Conservation (phyloP, 352 stramenopile genomes). For the Globisporangium camurandrum region DNA sequence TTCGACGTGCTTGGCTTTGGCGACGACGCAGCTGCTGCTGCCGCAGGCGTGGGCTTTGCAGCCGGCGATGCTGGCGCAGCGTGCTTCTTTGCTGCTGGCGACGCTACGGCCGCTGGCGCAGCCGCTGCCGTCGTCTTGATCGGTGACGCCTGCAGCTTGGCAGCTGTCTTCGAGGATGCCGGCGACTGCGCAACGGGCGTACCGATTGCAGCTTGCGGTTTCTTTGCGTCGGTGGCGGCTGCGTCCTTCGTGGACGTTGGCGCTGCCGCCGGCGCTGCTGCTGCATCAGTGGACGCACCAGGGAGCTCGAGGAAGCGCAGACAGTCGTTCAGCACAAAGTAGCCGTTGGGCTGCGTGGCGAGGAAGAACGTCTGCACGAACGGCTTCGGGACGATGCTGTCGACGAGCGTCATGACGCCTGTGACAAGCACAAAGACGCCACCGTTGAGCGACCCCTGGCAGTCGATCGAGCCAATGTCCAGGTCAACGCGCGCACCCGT, state of each 20-base stretch:
- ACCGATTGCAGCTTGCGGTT: slow-evolving; percentile 28
- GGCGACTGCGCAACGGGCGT: slow-evolving; percentile 23
- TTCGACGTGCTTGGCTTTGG: slow-evolving; percentile 12
- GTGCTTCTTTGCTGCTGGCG: slow-evolving; percentile 9
- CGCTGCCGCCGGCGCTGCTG: not conserved
- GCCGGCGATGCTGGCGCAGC: slow-evolving; percentile 21
- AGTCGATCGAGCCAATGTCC: slow-evolving; percentile 81
- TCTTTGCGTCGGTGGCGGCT: slow-evolving; percentile 3
- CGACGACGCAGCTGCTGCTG: slow-evolving; percentile 8
- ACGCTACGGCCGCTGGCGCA: slow-evolving; percentile 16
- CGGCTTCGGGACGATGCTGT: slow-evolving; percentile 40
- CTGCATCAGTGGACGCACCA: slow-evolving; percentile 7
- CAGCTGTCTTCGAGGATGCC: slow-evolving; percentile 21
- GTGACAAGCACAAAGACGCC: slow-evolving; percentile 83
- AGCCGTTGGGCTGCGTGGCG: slow-evolving; percentile 80
- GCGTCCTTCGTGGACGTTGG: slow-evolving; percentile 4
- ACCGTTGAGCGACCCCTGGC: slow-evolving; percentile 58
- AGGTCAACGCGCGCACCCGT: slow-evolving; percentile 70
- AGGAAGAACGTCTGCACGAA: slow-evolving; percentile 88
- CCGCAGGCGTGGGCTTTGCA: slow-evolving; percentile 16
- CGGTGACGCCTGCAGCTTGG: slow-evolving; percentile 2
- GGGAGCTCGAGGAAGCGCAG: slow-evolving; percentile 77
- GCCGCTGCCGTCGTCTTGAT: slow-evolving; percentile 15
- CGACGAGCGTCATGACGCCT: slow-evolving; percentile 75
- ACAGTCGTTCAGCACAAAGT: slow-evolving; percentile 86